phyloP scores from a whole-genome alignment of 495 filamentous ascomycete genomes.

The Penicillium cinerascens region DNA sequence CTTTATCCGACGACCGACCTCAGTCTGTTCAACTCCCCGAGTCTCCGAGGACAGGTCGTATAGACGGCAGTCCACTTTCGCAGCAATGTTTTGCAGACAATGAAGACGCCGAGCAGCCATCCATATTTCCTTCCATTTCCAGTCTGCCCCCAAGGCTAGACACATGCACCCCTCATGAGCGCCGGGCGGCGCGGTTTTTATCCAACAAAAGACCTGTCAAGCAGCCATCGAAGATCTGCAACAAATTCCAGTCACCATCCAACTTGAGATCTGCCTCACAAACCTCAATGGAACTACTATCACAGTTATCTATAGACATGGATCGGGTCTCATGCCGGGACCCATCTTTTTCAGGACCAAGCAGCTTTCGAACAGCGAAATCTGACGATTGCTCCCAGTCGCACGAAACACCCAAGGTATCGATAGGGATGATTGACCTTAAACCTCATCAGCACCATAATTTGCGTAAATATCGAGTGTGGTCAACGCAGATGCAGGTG shows the following conservation, averaged over 20 bases:
- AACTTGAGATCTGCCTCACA: background rate
- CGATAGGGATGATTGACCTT: background rate
- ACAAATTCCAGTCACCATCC: background rate
- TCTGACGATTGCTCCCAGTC: background rate
- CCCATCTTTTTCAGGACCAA: background rate
- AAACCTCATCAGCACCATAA: background rate
- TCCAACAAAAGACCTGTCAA: background rate
- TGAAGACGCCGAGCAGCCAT: background rate
- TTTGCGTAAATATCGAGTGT: slow-evolving; percentile 28
- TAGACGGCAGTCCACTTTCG: background rate
- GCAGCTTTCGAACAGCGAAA: background rate
- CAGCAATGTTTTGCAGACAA: background rate
- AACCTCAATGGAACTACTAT: background rate
- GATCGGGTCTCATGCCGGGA: background rate
- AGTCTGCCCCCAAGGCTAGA: background rate
- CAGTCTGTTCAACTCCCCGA: background rate
- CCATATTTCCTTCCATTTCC: background rate
- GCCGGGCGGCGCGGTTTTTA: background rate
- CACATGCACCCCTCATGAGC: background rate
- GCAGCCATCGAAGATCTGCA: background rate
- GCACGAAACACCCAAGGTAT: background rate
- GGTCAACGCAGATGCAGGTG: slow-evolving; percentile 41
- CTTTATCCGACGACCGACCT: slow-evolving; percentile 1
- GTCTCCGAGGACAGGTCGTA: background rate
- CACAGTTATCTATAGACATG: background rate